Evolutionary conservation across 1,139 yeast species (phyloP), one percentile per base, ranked within the genome.

Genomic region (Scheffersomyces titani): DNA sequence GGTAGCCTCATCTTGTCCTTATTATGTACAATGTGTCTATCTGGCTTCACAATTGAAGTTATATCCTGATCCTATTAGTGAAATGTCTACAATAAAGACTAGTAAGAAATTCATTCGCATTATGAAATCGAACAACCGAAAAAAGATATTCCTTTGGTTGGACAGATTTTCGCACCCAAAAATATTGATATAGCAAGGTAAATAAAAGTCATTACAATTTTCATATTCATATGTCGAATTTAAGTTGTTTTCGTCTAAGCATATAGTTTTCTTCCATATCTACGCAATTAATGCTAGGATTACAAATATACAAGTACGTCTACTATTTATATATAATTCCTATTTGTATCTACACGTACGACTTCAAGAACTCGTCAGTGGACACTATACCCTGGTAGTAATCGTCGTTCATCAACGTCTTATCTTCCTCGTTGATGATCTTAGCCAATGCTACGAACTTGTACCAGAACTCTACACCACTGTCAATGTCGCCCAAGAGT

Each of bases 341-440:
- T 18, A 40, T 46, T 22, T 50, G 30, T 45, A 49, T 51, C 54
- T 58, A 57, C 20, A 69, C 67, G 60, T 64, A 74, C 51, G 62
- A 63, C 52, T 65, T 68, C 64, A 79, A 73, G 83, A 82, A 82
- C 19, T 67, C 71, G 61, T 82, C 78, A 13, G 88, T 80, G 19
- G 68, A 73, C 18, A 61, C 63, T 53, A 84, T 78, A 30, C 71
- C 70, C 24, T 70, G 63, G 52, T 66, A 69, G 57, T 73, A 74
- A 3, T 67, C 68, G 50, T 74, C 76, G 51, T 70, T 65, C 19
- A 83, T 63, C 54, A 83, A 65, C 0, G 66, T 62, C 47, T 70
- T 63, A 58, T 79, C 82, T n/a, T 63, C 70, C 20, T 71, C 73
- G 56, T 76, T 70, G 30, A 76, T 74, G 19, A 73, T 67, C 52